Conservation (phyloP, 2,329 filamentous ascomycete genomes). For the Dothistroma pini region DNA sequence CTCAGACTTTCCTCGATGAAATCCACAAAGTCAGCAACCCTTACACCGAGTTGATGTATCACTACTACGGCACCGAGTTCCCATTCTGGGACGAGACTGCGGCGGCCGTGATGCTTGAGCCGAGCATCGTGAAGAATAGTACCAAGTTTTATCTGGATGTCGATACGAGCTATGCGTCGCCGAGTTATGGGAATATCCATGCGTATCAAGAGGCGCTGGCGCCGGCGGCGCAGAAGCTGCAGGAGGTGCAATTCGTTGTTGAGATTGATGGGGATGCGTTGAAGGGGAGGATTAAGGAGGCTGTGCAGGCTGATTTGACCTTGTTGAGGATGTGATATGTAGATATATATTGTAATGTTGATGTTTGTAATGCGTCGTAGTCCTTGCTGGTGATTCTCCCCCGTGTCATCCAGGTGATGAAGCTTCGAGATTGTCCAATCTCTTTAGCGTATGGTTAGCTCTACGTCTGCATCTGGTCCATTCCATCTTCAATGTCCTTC, state of each 20-base stretch:
- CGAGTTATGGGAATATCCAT: slow-evolving; percentile 44
- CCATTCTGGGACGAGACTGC: slow-evolving; percentile 50
- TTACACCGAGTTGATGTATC: slow-evolving; percentile 39
- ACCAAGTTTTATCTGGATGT: slow-evolving; percentile 44
- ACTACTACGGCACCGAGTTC: slow-evolving; percentile 40
- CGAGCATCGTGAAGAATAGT: slow-evolving; percentile 38
- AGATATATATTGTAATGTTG: no score
- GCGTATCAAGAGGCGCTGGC: slow-evolving; percentile 42
- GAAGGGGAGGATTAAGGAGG: slow-evolving; percentile 38
- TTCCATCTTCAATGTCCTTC: no score
- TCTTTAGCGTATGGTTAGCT: no score
- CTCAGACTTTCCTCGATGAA: slow-evolving; percentile 39
- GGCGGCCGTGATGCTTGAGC: slow-evolving; percentile 41
- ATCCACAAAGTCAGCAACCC: slow-evolving; percentile 38
- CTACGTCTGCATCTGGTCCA: no score
- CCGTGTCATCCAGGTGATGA: no score
- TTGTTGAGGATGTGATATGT: neutral
- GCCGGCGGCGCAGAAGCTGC: slow-evolving; percentile 33
- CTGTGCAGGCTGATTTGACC: slow-evolving; percentile 27
- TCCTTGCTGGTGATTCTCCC: no score
- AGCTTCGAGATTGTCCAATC: no score
- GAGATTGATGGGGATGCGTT: slow-evolving; percentile 38
- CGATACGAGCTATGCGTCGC: slow-evolving; percentile 40
- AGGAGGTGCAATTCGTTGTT: slow-evolving; percentile 42
- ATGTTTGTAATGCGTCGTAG: no score